These are phyloP conservation scores for Camillea tinctor DNA, from an alignment of 2,329 filamentous ascomycete species.

Conservation along the genomic window DNA sequence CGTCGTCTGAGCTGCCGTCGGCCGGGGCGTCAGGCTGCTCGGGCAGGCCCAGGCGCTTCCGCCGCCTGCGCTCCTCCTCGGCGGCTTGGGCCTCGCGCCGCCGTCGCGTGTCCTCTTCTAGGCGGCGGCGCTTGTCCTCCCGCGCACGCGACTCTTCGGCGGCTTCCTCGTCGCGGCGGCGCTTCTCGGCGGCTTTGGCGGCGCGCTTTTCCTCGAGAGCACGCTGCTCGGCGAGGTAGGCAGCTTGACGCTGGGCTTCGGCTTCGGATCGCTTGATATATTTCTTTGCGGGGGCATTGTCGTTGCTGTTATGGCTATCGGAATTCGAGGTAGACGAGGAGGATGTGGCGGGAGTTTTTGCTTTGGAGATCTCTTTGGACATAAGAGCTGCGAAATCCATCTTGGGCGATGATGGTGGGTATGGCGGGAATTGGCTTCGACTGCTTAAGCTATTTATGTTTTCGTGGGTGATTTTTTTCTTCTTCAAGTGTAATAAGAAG, in stretches of 20 bases:
- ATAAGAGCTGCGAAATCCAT: constrained; percentile 98
- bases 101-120: constrained; percentile 77
- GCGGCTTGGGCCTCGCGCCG: constrained; percentile 71
- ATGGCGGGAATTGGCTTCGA: not conserved
- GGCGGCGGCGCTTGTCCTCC: constrained; percentile 76
- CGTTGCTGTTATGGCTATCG: not conserved
- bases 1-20: constrained; percentile 42
- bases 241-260: constrained; percentile 76
- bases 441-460: no score
- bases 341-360: constrained; percentile 47
- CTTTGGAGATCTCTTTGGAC: constrained; percentile 87
- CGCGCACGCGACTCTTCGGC: constrained; percentile 65
- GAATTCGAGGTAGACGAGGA: constrained; percentile 7
- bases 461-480: no score
- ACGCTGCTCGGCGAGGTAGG: constrained; percentile 80
- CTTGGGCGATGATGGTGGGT: constrained; percentile 24
- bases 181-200: constrained; percentile 71
- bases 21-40: constrained; percentile 53
- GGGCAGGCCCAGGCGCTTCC: constrained; percentile 78
- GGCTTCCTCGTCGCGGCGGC: constrained; percentile 85
- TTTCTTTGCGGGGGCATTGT: constrained; percentile 55
- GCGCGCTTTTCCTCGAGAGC: constrained; percentile 69
- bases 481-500: no score
- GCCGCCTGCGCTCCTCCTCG: constrained; percentile 67
- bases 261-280: constrained; percentile 83